These are phyloP conservation scores for Eucommia ulmoides DNA, from an alignment of 257 asterid species.

Conservation along the genomic window DNA sequence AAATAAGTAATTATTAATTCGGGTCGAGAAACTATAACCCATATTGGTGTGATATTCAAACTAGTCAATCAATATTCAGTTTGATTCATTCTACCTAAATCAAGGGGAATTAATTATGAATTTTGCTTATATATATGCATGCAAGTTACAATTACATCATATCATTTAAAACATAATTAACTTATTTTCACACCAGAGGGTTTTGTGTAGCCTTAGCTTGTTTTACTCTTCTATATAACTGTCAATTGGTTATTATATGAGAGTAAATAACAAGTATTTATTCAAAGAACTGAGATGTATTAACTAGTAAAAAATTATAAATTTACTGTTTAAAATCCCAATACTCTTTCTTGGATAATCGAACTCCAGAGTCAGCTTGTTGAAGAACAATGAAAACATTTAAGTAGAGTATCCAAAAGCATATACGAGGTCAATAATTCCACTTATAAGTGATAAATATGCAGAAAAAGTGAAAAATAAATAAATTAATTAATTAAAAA, in stretches of 20 bases:
- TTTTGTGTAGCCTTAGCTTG: neutral
- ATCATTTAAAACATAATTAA: too few relatives aligned
- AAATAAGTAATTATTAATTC: too few relatives aligned
- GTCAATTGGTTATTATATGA: neutral
- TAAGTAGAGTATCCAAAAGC: neutral
- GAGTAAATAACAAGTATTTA: neutral
- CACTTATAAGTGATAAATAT: neutral
- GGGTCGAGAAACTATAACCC: too few relatives aligned
- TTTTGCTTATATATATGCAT: too few relatives aligned
- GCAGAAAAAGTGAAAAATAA: neutral
- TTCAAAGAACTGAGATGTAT: neutral
- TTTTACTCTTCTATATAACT: neutral
- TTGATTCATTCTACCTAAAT: too few relatives aligned
- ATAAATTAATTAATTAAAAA: too few relatives aligned
- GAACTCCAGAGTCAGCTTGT: conserved; percentile 61
- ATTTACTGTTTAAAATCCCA: neutral
- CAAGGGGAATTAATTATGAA: too few relatives aligned
- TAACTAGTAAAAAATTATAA: neutral
- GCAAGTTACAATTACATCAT: too few relatives aligned
- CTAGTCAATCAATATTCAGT: too few relatives aligned
- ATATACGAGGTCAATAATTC: too few relatives aligned
- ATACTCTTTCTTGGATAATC: conserved; percentile 49
- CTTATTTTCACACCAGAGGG: too few relatives aligned
- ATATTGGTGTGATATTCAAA: too few relatives aligned
- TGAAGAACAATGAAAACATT: conserved; percentile 7